Conservation (phyloP, 2,329 filamentous ascomycete genomes). For the Colletotrichum gloeosporioides region DNA sequence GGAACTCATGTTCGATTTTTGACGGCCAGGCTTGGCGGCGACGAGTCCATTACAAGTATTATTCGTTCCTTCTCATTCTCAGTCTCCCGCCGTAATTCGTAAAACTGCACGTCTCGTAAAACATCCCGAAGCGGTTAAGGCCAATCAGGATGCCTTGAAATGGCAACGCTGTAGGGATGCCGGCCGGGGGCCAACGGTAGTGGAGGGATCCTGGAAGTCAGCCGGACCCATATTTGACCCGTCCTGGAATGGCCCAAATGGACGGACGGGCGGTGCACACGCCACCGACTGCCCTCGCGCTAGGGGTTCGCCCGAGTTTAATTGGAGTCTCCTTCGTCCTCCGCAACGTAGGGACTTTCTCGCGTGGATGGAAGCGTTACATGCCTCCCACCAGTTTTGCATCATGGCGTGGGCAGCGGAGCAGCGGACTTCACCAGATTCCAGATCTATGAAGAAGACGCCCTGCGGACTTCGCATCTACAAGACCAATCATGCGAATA, state of each 20-base stretch:
- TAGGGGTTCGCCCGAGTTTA: neutral
- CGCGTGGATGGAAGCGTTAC: neutral
- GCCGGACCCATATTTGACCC: conserved; percentile 3
- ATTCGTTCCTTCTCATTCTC: neutral
- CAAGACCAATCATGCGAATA: neutral
- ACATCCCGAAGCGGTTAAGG: neutral
- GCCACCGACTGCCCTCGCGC: neutral
- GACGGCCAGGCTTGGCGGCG: neutral
- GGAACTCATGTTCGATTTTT: neutral
- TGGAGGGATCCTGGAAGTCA: neutral
- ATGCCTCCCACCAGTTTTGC: neutral
- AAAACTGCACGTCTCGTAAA: neutral
- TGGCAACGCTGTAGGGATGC: neutral
- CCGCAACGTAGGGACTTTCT: neutral
- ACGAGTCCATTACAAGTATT: neutral
- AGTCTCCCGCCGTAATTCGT: neutral
- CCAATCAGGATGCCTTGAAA: neutral
- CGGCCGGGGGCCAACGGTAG: neutral
- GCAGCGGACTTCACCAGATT: neutral
- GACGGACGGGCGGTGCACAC: neutral
- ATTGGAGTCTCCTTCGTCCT: neutral
- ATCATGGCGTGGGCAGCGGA: neutral
- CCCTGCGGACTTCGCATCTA: neutral
- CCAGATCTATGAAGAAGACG: neutral
- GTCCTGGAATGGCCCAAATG: neutral